Evolutionary conservation across 768 basidiomycete species (phyloP).

Genomic region (Boletus rubescentipes): DNA sequence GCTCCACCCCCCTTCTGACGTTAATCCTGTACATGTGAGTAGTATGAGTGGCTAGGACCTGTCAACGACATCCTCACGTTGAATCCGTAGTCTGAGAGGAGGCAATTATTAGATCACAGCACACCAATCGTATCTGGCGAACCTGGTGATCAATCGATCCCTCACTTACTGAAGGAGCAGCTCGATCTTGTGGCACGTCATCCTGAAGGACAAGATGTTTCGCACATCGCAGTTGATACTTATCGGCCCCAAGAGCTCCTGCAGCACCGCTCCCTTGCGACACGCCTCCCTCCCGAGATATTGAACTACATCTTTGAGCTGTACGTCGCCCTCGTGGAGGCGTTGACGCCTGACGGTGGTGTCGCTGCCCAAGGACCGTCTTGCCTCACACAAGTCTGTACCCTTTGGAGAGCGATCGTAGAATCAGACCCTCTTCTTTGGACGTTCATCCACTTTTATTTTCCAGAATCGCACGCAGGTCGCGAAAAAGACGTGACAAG

Average conservation of each 20-base stretch:
- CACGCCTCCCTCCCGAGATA: slow-evolving; percentile 36
- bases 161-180: not conserved
- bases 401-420: slow-evolving; percentile 16
- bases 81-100: not conserved
- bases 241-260: not conserved
- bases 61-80: not conserved
- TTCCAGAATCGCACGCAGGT: not conserved
- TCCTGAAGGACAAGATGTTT: not conserved
- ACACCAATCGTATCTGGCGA: not conserved
- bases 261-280: not conserved
- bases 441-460: slow-evolving; percentile 19
- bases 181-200: not conserved
- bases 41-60: not conserved
- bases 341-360: not conserved
- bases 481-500: slow-evolving; percentile 2
- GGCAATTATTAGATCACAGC: not conserved
- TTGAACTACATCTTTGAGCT: slow-evolving; percentile 18
- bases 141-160: not conserved
- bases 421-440: slow-evolving; percentile 21
- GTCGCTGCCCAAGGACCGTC: not conserved
- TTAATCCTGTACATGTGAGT: not conserved
- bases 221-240: not conserved
- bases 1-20: not conserved
- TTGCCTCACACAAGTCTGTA: slow-evolving; percentile 20
- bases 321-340: not conserved